Evolutionary conservation across 139 green algal species (phyloP), one percentile per base, ranked within the genome.

Genomic region (Edaphochlamys debaryana): DNA sequence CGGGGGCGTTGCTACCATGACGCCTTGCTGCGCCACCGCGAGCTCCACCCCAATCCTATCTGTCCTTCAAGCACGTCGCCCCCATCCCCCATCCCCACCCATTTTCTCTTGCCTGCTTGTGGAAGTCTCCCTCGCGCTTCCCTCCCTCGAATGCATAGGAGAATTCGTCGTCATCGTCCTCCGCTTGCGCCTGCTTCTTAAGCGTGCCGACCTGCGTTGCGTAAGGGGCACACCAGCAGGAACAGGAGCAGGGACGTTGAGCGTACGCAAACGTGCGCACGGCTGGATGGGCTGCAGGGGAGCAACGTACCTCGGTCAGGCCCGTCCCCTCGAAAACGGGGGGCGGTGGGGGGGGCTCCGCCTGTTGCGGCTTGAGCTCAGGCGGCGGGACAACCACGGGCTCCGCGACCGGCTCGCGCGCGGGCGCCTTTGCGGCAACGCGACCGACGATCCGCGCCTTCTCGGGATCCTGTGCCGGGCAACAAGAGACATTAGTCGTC

Each of bases 41-140:
- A n/a, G n/a, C n/a, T n/a, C n/a, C n/a, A n/a, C n/a, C n/a, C n/a
- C n/a, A n/a, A n/a, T n/a, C n/a, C n/a, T n/a, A n/a, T n/a, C n/a
- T n/a, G n/a, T n/a, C n/a, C n/a, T n/a, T n/a, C n/a, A n/a, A n/a
- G n/a, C n/a, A n/a, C n/a, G n/a, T n/a, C n/a, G n/a, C n/a, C n/a
- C n/a, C n/a, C n/a, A n/a, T n/a, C n/a, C n/a, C n/a, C n/a, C n/a
- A n/a, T n/a, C n/a, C n/a, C n/a, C n/a, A n/a, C n/a, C n/a, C n/a
- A n/a, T n/a, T n/a, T n/a, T n/a, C n/a, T n/a, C n/a, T n/a, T n/a
- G 81, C 85, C 85, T 89, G 69, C 50, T 89, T 89, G 67, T 89
- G 85, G 36, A 83, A 83, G 1, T 45, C 71, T 8, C 79, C 85
- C 64, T 89, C 85, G 1, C 85, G 70, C 48, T 66, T 45, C 1